Percentiles rank a stretch among this genome's conserved stretches.
Evolutionary conservation across 2,329 filamentous ascomycete species (phyloP).

Genomic region (Fusarium chaquense): DNA sequence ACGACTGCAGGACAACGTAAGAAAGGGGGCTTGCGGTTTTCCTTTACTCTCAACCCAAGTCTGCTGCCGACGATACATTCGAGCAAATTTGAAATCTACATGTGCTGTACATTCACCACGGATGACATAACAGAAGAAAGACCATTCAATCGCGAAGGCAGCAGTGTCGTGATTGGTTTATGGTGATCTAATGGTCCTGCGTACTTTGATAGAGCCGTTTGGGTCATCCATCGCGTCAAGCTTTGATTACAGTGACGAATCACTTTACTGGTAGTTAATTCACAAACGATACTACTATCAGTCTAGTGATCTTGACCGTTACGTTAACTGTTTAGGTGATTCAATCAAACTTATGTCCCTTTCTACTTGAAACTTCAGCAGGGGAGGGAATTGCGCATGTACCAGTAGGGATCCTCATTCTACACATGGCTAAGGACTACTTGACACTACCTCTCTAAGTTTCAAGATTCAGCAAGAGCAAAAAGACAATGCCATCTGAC

Average conservation of each 20-base stretch:
- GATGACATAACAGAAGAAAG: too few relatives aligned
- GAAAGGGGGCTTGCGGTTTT: neutral
- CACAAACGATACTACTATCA: too few relatives aligned
- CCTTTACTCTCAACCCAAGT: fast-evolving
- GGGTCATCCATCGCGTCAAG: neutral
- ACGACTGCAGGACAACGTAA: too few relatives aligned
- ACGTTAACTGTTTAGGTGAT: fast-evolving
- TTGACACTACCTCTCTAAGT: too few relatives aligned
- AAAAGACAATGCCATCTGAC: too few relatives aligned
- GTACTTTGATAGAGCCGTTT: neutral
- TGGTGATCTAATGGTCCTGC: neutral
- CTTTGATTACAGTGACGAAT: neutral
- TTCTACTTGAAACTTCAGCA: neutral
- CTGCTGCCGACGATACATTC: neutral
- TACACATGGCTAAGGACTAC: neutral
- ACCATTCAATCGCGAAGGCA: too few relatives aligned
- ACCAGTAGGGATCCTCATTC: too few relatives aligned
- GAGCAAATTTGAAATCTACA: fast-evolving
- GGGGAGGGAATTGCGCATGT: neutral
- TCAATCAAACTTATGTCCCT: neutral
- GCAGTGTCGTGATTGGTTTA: neutral
- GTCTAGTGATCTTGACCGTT: too few relatives aligned
- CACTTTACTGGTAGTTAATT: neutral
- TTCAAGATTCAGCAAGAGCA: too few relatives aligned
- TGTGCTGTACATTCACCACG: too few relatives aligned